A percentile compares a stretch with the other conserved stretches of the same genome.
Evolutionary conservation across 768 basidiomycete genomes (phyloP).

Genomic region (Tricholomella constricta): DNA sequence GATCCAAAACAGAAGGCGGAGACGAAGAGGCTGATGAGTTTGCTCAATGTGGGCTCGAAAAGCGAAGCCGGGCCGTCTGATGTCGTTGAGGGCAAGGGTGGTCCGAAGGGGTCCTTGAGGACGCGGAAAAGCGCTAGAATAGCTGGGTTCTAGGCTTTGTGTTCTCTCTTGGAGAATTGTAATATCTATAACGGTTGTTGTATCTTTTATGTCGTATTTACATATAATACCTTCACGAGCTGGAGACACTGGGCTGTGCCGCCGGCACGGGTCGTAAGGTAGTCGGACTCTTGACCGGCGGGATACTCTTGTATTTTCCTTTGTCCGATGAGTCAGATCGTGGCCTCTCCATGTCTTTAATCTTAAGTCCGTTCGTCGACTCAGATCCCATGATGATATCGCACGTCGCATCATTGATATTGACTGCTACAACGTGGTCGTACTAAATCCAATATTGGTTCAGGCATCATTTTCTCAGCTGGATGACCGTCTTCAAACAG

Average conservation of each 20-base stretch:
- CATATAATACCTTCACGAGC: background rate
- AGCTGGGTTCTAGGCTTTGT: slow-evolving; percentile 14
- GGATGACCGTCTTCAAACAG: background rate
- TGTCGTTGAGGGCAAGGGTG: slow-evolving; percentile 25
- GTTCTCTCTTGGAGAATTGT: background rate
- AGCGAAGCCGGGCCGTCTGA: slow-evolving; percentile 11
- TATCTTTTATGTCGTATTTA: background rate
- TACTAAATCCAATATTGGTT: background rate
- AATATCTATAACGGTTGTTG: background rate
- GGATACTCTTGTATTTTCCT: too few relatives aligned
- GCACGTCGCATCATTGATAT: too few relatives aligned
- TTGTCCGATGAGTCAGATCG: too few relatives aligned
- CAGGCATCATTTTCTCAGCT: background rate
- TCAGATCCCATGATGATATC: too few relatives aligned
- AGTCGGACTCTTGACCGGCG: too few relatives aligned
- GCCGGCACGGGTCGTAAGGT: too few relatives aligned
- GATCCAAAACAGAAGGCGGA: slow-evolving; percentile 66
- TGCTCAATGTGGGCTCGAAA: slow-evolving; percentile 42
- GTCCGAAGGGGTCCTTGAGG: slow-evolving; percentile 14
- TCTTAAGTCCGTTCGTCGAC: too few relatives aligned
- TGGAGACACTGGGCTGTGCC: too few relatives aligned
- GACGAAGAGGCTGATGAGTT: slow-evolving; percentile 54
- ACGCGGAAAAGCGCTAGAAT: slow-evolving; percentile 21
- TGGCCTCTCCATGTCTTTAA: too few relatives aligned
- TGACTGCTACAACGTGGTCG: too few relatives aligned